Conservation (phyloP, 2,329 filamentous ascomycete genomes). For the Trichoderma arundinaceum region DNA sequence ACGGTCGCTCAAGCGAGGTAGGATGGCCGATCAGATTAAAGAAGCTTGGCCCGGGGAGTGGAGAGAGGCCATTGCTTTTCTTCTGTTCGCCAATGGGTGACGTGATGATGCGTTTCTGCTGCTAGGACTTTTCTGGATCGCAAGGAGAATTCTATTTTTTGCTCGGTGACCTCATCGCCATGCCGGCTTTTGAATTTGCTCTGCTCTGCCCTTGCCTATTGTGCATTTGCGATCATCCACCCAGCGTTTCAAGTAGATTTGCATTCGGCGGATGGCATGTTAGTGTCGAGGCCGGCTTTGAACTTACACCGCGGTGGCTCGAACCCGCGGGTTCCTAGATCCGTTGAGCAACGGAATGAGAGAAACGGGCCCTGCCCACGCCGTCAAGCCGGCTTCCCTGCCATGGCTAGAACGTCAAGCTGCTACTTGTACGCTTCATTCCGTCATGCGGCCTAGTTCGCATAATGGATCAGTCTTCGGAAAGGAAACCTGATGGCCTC, state of each 20-base stretch:
- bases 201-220: too few species aligned
- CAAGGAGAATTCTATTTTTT: neutral
- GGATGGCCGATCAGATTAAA: slow-evolving; percentile 18
- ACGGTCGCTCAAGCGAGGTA: slow-evolving; percentile 25
- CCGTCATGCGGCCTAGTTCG: slow-evolving; percentile 3
- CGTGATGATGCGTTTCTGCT: slow-evolving; percentile 26
- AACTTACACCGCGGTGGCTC: slow-evolving; percentile 5
- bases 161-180: slow-evolving; percentile 19
- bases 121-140: neutral
- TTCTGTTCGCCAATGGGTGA: slow-evolving; percentile 2
- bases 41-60: slow-evolving; percentile 1
- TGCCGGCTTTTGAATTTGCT: neutral
- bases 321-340: neutral
- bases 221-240: neutral
- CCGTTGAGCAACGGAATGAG: slow-evolving; percentile 5
- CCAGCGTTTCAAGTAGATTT: slow-evolving; percentile 11
- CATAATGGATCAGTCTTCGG: slow-evolving; percentile 5
- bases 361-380: neutral
- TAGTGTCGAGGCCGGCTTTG: slow-evolving; percentile 11
- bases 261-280: slow-evolving; percentile 8
- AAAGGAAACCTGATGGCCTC: neutral
- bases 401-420: slow-evolving; percentile 1
- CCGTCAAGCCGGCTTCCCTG: neutral
- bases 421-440: neutral
- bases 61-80: neutral